Conservation (phyloP, 805 yeast species). For the Starmerella potacharoeniae region DNA sequence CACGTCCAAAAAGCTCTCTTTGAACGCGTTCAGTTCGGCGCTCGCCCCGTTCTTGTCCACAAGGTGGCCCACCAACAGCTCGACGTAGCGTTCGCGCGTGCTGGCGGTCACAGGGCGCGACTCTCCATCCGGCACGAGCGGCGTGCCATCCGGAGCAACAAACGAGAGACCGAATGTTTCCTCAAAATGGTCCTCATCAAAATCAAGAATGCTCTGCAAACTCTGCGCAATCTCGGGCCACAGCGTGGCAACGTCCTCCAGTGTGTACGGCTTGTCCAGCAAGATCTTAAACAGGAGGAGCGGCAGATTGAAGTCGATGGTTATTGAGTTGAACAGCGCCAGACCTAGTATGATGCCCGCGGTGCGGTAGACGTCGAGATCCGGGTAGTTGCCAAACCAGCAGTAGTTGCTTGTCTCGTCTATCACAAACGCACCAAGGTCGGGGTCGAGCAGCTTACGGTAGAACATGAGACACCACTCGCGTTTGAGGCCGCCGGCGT, state of each 20-base stretch:
- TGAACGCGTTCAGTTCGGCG: slow-evolving; percentile 42
- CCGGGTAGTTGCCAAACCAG: slow-evolving; percentile 49
- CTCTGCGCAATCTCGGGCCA: slow-evolving; percentile 57
- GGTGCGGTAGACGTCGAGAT: slow-evolving; percentile 41
- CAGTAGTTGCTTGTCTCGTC: slow-evolving; percentile 57
- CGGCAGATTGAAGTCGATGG: slow-evolving; percentile 71
- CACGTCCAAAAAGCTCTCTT: slow-evolving; percentile 61
- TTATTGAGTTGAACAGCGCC: slow-evolving; percentile 83
- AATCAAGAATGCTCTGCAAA: slow-evolving; percentile 37
- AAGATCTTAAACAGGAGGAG: slow-evolving; percentile 64
- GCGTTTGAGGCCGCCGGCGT: slow-evolving; percentile 87
- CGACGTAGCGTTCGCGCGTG: slow-evolving; percentile 52
- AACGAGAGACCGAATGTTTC: slow-evolving; percentile 46
- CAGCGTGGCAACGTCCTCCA: slow-evolving; percentile 56
- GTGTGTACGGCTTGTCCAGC: slow-evolving; percentile 40
- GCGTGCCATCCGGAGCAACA: slow-evolving; percentile 50
- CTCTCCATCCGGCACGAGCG: slow-evolving; percentile 51
- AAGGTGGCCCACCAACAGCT: slow-evolving; percentile 49
- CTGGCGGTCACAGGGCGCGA: slow-evolving; percentile 42
- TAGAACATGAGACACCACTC: slow-evolving; percentile 84
- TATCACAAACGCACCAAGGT: slow-evolving; percentile 52
- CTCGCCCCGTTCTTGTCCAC: slow-evolving; percentile 34
- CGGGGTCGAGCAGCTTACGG: slow-evolving; percentile 56
- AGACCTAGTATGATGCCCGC: slow-evolving; percentile 82
- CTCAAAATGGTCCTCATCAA: slow-evolving; percentile 35